Conservation (phyloP, 768 basidiomycete species). For the Auriscalpium orientale region DNA sequence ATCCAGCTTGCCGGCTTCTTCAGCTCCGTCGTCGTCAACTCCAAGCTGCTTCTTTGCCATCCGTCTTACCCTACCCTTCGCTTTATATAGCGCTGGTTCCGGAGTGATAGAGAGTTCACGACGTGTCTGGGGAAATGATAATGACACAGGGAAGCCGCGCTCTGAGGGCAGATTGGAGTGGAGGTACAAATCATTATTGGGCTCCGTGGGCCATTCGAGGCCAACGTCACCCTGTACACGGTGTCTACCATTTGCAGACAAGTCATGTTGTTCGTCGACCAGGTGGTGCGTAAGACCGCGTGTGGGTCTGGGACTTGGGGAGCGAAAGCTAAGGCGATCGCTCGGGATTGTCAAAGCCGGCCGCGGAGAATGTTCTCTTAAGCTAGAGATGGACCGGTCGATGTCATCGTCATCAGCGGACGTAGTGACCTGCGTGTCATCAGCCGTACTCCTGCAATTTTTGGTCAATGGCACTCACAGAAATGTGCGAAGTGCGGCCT, state of each 20-base stretch:
- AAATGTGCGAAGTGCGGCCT: not conserved
- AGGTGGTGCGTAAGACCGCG: no score
- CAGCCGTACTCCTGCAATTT: constrained; percentile 19
- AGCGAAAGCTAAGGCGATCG: no score
- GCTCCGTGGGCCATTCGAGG: not conserved
- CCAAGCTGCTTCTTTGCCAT: not conserved
- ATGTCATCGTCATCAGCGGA: not conserved
- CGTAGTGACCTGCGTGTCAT: constrained; percentile 25
- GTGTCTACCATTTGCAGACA: constrained; percentile 1
- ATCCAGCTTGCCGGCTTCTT: constrained; percentile 5
- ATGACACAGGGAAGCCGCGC: not conserved
- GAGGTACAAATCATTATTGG: constrained; percentile 25
- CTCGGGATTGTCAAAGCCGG: constrained; percentile 9
- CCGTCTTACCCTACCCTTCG: not conserved
- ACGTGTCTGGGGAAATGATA: no score
- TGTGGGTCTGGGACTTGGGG: no score
- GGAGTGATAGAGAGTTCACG: no score
- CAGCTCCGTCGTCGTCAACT: not conserved
- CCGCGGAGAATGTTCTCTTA: constrained; percentile 22
- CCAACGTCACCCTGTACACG: not conserved
- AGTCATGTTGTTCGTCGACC: no score
- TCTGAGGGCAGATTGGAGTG: constrained; percentile 25
- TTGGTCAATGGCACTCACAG: not conserved
- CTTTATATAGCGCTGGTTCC: no score
- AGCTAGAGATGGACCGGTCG: constrained; percentile 16